Conservation (phyloP, 192 early-diverging fungal genomes). For the Entomortierella beljakovae region DNA sequence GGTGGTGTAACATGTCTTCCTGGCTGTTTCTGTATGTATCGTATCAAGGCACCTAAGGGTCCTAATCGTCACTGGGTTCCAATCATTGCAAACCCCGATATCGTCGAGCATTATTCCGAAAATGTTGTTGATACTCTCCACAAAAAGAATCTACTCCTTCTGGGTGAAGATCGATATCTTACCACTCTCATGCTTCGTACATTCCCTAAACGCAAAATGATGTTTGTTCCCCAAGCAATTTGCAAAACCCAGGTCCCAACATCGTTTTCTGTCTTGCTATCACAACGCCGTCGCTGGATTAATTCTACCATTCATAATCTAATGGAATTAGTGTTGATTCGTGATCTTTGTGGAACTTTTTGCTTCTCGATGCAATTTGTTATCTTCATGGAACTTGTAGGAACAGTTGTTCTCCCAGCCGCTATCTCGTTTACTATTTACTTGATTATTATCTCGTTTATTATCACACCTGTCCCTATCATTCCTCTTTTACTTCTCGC, state of each 20-base stretch:
- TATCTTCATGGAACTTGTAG: conserved; percentile 94
- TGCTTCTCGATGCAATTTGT: conserved; percentile 98
- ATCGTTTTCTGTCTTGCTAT: conserved; percentile 84
- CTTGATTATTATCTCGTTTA: conserved; percentile 75
- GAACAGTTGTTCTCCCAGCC: conserved; percentile 92
- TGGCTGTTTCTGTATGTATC: conserved; percentile 86
- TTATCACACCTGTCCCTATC: conserved; percentile 57
- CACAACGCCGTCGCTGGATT: conserved; percentile 94
- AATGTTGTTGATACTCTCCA: conserved; percentile 87
- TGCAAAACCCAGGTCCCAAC: conserved; percentile 94
- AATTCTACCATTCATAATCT: conserved; percentile 96
- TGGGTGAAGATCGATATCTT: conserved; percentile 94
- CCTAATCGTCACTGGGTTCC: conserved; percentile 82
- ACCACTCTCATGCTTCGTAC: conserved; percentile 91
- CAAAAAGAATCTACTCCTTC: conserved; percentile 89
- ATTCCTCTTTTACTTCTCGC: conserved; percentile 78
- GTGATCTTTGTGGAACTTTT: conserved; percentile 90
- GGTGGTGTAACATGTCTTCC: conserved; percentile 84
- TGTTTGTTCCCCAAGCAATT: too few species aligned
- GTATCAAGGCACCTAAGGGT: conserved; percentile 83
- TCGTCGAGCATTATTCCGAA: conserved; percentile 87
- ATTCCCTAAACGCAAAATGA: conserved; percentile 93
- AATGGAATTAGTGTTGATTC: conserved; percentile 83
- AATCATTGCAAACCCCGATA: conserved; percentile 82
- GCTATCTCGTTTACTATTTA: conserved; percentile 91